Percentiles rank a stretch among this genome's conserved stretches.
Conservation (phyloP, 768 basidiomycete species). For the Auricularia auricula-judae region DNA sequence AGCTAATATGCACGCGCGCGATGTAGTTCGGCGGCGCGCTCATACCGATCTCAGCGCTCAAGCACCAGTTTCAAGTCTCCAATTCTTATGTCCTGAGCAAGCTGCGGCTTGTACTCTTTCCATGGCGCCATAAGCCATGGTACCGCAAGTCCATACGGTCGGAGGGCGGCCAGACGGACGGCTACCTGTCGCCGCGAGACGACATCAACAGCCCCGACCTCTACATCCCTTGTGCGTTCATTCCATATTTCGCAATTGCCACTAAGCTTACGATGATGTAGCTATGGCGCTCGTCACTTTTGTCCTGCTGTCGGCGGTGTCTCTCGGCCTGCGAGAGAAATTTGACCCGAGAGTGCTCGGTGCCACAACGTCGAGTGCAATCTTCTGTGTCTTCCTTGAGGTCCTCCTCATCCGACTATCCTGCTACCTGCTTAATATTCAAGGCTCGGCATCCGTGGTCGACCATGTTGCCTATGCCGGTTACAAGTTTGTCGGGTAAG, state of each 20-base stretch:
- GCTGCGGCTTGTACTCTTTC: slow-evolving; percentile 79
- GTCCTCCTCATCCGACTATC: slow-evolving; percentile 83
- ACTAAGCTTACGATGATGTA: slow-evolving; percentile 17
- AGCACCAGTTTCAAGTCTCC: slow-evolving; percentile 91
- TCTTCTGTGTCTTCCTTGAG: slow-evolving; percentile 79
- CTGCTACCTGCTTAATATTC: slow-evolving; percentile 86
- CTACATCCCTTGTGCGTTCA: slow-evolving; percentile 75
- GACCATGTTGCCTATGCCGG: slow-evolving; percentile 89
- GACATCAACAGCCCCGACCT: slow-evolving; percentile 95
- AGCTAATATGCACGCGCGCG: background rate
- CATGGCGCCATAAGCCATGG: slow-evolving; percentile 90
- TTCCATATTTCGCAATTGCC: background rate
- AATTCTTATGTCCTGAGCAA: slow-evolving; percentile 93
- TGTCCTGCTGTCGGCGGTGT: slow-evolving; percentile 77
- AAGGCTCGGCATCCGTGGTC: slow-evolving; percentile 48
- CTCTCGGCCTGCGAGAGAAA: slow-evolving; percentile 68
- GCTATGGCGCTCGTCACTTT: slow-evolving; percentile 97
- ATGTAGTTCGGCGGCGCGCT: slow-evolving; percentile 61
- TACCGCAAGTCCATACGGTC: slow-evolving; percentile 54
- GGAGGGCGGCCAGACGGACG: slow-evolving; percentile 56
- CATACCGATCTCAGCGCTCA: slow-evolving; percentile 65
- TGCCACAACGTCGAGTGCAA: slow-evolving; percentile 69
- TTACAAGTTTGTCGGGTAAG: slow-evolving; percentile 95
- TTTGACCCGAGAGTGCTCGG: slow-evolving; percentile 90
- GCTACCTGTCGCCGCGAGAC: slow-evolving; percentile 79